A percentile compares a stretch with the other conserved stretches of the same genome.
Evolutionary conservation across 257 asterid species (phyloP).

Genomic region (Paulownia fortunei): DNA sequence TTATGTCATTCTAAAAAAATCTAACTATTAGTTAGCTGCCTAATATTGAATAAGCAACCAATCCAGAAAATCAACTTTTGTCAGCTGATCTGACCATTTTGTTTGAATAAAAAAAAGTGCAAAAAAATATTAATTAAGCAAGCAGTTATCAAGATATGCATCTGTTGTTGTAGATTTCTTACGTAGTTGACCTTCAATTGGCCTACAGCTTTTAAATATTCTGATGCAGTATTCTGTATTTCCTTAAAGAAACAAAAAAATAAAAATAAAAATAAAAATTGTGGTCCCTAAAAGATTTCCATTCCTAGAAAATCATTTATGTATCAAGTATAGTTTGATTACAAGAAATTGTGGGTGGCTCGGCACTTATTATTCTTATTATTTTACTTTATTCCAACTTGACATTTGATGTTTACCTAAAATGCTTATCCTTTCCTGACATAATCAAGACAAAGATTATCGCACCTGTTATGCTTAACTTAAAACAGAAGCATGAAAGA

Average conservation of each 20-base stretch:
- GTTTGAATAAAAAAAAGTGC: constrained; percentile 16
- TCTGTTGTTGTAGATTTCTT: constrained; percentile 47
- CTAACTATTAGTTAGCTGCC: constrained; percentile 23
- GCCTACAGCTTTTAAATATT: constrained; percentile 15
- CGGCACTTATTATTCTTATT: not conserved
- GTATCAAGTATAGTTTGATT: constrained; percentile 17
- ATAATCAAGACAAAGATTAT: constrained; percentile 38
- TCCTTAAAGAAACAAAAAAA: constrained; percentile 2
- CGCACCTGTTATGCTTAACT: constrained; percentile 3
- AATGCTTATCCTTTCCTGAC: constrained; percentile 38
- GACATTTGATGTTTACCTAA: constrained; percentile 41
- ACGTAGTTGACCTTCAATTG: constrained; percentile 39
- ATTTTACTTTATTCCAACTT: constrained; percentile 22
- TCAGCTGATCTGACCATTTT: constrained; percentile 38
- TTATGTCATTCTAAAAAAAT: not conserved
- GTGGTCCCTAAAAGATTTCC: constrained; percentile 54
- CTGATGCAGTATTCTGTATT: constrained; percentile 29
- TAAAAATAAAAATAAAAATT: not conserved
- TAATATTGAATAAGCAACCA: constrained; percentile 27
- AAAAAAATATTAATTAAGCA: not conserved
- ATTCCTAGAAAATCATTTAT: constrained; percentile 42
- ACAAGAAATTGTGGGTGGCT: constrained; percentile 12
- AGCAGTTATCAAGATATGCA: constrained; percentile 41
- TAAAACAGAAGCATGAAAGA: constrained; percentile 7
- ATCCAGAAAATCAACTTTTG: constrained; percentile 32